Conservation (phyloP, 2,329 filamentous ascomycete genomes). For the Cryphonectria nitschkei region DNA sequence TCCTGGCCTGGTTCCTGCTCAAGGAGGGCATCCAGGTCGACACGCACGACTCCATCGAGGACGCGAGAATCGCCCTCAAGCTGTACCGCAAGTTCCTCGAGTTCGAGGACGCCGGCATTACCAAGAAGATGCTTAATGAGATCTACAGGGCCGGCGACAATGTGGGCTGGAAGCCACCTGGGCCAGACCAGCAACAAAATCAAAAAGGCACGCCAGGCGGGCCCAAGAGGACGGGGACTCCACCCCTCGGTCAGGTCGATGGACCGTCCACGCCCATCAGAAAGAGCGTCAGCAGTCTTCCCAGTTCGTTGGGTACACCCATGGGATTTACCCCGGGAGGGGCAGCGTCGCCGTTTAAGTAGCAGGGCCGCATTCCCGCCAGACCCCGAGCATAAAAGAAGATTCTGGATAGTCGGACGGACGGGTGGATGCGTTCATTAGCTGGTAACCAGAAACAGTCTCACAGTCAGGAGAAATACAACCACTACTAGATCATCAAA, state of each 20-base stretch:
- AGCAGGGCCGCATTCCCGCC: not conserved
- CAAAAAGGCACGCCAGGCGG: not conserved
- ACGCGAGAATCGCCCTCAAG: slow-evolving; percentile 86
- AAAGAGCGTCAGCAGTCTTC: slow-evolving; percentile 11
- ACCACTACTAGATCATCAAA: not conserved
- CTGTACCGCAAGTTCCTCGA: slow-evolving; percentile 89
- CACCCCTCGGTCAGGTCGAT: slow-evolving; percentile 18
- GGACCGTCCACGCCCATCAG: slow-evolving; percentile 26
- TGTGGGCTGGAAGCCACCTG: slow-evolving; percentile 25
- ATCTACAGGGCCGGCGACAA: slow-evolving; percentile 65
- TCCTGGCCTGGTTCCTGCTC: slow-evolving; percentile 87
- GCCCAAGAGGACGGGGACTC: slow-evolving; percentile 7
- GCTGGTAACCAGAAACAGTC: not conserved
- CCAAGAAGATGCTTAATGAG: slow-evolving; percentile 83
- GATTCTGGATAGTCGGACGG: not conserved
- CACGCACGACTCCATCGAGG: slow-evolving; percentile 93
- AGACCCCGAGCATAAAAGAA: not conserved
- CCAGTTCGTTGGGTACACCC: slow-evolving; percentile 10
- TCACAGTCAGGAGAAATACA: slow-evolving; percentile 19
- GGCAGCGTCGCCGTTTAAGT: slow-evolving; percentile 17
- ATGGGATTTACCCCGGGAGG: slow-evolving; percentile 24
- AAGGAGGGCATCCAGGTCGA: slow-evolving; percentile 93
- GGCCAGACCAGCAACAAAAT: slow-evolving; percentile 11
- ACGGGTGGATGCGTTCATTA: not conserved
- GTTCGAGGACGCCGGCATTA: slow-evolving; percentile 81